Evolutionary conservation across 163 green algal genomes (phyloP).

Genomic region (Botryococcus braunii): DNA sequence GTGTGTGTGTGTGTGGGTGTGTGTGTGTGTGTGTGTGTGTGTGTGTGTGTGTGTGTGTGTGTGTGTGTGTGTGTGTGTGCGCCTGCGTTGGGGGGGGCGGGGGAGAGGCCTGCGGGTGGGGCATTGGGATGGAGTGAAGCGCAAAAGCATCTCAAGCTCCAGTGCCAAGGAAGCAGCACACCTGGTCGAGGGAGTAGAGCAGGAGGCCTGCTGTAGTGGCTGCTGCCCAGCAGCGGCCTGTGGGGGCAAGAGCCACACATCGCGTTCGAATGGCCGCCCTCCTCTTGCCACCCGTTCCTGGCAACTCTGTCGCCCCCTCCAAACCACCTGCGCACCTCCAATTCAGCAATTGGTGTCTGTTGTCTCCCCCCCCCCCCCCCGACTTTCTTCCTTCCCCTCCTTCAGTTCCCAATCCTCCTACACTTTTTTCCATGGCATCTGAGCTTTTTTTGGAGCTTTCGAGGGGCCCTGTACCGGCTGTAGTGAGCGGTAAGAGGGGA

Average conservation of each 20-base stretch:
- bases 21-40: no score
- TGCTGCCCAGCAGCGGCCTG: neutral
- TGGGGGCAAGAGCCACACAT: constrained; percentile 76
- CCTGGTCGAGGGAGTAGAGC: constrained; percentile 74
- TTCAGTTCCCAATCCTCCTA: no score
- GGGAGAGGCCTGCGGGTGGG: no score
- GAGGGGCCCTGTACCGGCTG: constrained; percentile 14
- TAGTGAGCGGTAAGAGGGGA: constrained; percentile 25
- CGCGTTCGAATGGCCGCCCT: constrained; percentile 30
- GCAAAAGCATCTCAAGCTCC: no score
- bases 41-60: no score
- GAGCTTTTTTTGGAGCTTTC: neutral
- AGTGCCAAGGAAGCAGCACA: no score
- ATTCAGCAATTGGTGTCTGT: neutral
- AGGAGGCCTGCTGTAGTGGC: constrained; percentile 33
- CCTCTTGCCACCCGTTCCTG: constrained; percentile 23
- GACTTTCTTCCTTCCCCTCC: neutral
- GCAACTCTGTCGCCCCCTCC: constrained; percentile 15
- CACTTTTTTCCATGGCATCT: neutral
- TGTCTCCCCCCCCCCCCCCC: neutral
- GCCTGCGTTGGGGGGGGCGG: no score
- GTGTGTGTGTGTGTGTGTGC: no score
- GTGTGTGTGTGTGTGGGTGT: no score
- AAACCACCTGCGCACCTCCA: constrained; percentile 25
- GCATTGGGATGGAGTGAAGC: no score